These are phyloP conservation scores for Wickerhamomyces bovis DNA, from an alignment of 805 yeast species.

Conservation along the genomic window DNA sequence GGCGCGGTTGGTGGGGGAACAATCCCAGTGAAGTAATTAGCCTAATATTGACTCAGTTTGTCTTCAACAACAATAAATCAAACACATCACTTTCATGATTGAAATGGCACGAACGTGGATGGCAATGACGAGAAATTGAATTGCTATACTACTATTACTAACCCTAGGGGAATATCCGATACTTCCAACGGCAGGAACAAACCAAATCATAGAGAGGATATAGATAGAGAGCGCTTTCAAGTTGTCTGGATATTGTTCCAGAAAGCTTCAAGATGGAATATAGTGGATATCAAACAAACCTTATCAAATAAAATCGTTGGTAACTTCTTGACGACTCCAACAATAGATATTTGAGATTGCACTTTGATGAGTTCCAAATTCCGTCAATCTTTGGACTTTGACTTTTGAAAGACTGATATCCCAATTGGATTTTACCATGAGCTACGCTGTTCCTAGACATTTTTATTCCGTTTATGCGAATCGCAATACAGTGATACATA, in stretches of 20 bases:
- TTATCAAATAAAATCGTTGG: conserved; percentile 75
- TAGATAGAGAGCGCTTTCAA: too few species aligned
- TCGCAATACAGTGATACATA: conserved; percentile 43
- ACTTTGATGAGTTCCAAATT: conserved; percentile 84
- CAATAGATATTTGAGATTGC: conserved; percentile 82
- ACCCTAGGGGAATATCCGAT: too few species aligned
- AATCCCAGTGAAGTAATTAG: too few species aligned
- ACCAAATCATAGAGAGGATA: too few species aligned
- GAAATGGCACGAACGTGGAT: too few species aligned
- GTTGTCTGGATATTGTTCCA: conserved; percentile 44
- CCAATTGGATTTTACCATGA: conserved; percentile 85
- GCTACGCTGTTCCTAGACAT: conserved; percentile 82
- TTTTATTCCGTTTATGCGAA: conserved; percentile 68
- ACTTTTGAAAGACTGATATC: conserved; percentile 63
- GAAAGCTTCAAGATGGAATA: conserved; percentile 60
- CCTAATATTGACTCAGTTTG: too few species aligned
- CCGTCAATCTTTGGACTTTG: conserved; percentile 54
- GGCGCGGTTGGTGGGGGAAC: too few species aligned
- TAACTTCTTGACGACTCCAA: conserved; percentile 81
- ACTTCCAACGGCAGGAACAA: too few species aligned
- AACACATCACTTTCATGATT: too few species aligned
- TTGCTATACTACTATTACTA: too few species aligned
- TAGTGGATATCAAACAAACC: conserved; percentile 59
- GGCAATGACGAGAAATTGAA: too few species aligned
- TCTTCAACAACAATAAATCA: too few species aligned